phyloP scores from a whole-genome alignment of 2,329 filamentous ascomycete species.

The Rhinocladiella mackenziei region DNA sequence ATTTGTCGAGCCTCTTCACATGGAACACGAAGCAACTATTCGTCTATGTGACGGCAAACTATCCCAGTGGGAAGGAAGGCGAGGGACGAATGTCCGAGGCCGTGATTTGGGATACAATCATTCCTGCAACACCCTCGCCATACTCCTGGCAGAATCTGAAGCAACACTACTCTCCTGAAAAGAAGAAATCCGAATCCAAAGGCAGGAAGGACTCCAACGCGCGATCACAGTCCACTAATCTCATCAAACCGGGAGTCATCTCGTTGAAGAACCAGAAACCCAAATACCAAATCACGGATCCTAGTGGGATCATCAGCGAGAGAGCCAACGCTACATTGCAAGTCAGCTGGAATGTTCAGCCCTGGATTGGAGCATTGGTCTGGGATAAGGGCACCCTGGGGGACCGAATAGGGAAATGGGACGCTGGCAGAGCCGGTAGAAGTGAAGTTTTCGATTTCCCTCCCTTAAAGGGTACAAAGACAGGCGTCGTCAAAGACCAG shows the following conservation, averaged over 20 bases:
- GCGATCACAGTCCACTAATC: slow-evolving; percentile 20
- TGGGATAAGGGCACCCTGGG: slow-evolving; percentile 60
- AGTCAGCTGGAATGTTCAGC: slow-evolving; percentile 94
- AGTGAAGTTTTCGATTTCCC: slow-evolving; percentile 56
- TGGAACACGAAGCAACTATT: slow-evolving; percentile 99
- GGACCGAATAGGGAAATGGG: slow-evolving; percentile 48
- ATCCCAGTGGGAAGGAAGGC: slow-evolving; percentile 40
- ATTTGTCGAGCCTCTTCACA: slow-evolving; percentile 87
- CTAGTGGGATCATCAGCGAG: slow-evolving; percentile 71
- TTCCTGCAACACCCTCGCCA: slow-evolving; percentile 59
- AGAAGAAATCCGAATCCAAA: slow-evolving; percentile 30
- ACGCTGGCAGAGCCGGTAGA: slow-evolving; percentile 48
- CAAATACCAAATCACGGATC: slow-evolving; percentile 96
- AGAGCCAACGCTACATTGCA: slow-evolving; percentile 70
- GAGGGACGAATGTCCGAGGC: slow-evolving; percentile 55
- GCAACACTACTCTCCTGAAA: slow-evolving; percentile 35
- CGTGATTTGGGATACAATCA: slow-evolving; percentile 94
- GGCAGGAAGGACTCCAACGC: slow-evolving; percentile 27
- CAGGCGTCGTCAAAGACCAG: slow-evolving; percentile 21
- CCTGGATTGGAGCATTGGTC: slow-evolving; percentile 83
- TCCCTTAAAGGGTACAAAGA: slow-evolving; percentile 44
- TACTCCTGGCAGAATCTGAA: slow-evolving; percentile 40
- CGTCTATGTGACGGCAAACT: slow-evolving; percentile 84
- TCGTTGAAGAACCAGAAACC: slow-evolving; percentile 78
- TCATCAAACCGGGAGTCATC: slow-evolving; percentile 57